Conservation (phyloP, 1,139 yeast genomes). For the Sugiyamaella paludigena region DNA sequence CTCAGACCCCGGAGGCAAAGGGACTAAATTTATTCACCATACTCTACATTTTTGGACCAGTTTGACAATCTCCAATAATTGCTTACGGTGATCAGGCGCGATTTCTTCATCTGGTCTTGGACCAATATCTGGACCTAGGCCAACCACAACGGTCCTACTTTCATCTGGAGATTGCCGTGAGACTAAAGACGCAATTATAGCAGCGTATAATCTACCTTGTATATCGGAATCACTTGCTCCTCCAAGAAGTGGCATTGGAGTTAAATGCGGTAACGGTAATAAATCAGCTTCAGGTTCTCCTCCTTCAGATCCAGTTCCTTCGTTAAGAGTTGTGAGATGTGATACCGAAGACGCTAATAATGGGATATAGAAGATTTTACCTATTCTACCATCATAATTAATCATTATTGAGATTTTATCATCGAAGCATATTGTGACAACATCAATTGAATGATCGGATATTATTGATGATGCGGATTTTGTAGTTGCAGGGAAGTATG, state of each 20-base stretch:
- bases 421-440: constrained; percentile 33
- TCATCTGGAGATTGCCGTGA: constrained; percentile 40
- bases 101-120: constrained; percentile 29
- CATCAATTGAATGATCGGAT: constrained; percentile 31
- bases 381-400: constrained; percentile 35
- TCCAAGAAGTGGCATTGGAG: constrained; percentile 39
- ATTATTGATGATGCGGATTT: constrained; percentile 16
- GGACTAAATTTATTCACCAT: constrained; percentile 29
- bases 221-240: constrained; percentile 30
- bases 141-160: constrained; percentile 37
- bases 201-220: constrained; percentile 36
- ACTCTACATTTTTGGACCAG: constrained; percentile 36
- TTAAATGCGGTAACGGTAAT: constrained; percentile 36
- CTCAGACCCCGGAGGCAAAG: too few relatives aligned
- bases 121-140: constrained; percentile 36
- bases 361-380: constrained; percentile 33
- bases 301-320: constrained; percentile 16
- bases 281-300: constrained; percentile 23
- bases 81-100: constrained; percentile 30
- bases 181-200: constrained; percentile 39
- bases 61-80: constrained; percentile 35
- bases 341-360: constrained; percentile 25
- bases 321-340: constrained; percentile 12
- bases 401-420: constrained; percentile 39
- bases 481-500: constrained; percentile 14